Evolutionary conservation across 306 rosid genomes (phyloP).

Genomic region (Medicago truncatula): DNA sequence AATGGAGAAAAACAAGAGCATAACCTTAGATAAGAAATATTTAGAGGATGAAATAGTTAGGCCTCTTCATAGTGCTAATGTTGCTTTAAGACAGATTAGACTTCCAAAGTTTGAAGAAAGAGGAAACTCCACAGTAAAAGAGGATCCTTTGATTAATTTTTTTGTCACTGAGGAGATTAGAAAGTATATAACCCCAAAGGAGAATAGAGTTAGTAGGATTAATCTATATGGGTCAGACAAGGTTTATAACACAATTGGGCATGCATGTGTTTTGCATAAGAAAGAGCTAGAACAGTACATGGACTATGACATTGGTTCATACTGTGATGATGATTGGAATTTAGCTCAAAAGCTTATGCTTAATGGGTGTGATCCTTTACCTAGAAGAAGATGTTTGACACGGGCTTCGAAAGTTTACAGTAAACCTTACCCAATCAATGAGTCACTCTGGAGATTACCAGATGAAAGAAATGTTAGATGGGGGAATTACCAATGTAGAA

Average conservation of each 20-base stretch:
- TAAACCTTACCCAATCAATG: slow-evolving; percentile 76
- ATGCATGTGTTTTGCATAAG: slow-evolving; percentile 77
- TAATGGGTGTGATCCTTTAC: slow-evolving; percentile 92
- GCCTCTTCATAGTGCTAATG: slow-evolving; percentile 78
- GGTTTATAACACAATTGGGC: slow-evolving; percentile 85
- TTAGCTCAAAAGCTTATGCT: slow-evolving; percentile 88
- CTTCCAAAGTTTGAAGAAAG: slow-evolving; percentile 61
- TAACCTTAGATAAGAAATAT: slow-evolving; percentile 52
- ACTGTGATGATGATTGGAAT: slow-evolving; percentile 94
- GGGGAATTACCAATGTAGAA: slow-evolving; percentile 84
- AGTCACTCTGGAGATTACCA: slow-evolving; percentile 80
- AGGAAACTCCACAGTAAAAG: slow-evolving; percentile 57
- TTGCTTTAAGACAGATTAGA: slow-evolving; percentile 71
- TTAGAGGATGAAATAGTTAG: slow-evolving; percentile 73
- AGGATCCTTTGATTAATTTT: slow-evolving; percentile 77
- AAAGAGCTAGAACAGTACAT: slow-evolving; percentile 78
- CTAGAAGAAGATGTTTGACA: slow-evolving; percentile 81
- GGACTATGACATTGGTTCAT: slow-evolving; percentile 93
- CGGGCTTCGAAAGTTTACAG: slow-evolving; percentile 83
- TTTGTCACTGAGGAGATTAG: slow-evolving; percentile 83
- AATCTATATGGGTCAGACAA: slow-evolving; percentile 66
- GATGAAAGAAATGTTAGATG: slow-evolving; percentile 86
- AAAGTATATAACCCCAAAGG: slow-evolving; percentile 89
- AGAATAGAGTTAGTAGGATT: slow-evolving; percentile 64
- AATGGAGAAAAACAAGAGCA: slow-evolving; percentile 65